Evolutionary conservation across 2,329 filamentous ascomycete genomes (phyloP).

Genomic region (Aureobasidium melanogenum): DNA sequence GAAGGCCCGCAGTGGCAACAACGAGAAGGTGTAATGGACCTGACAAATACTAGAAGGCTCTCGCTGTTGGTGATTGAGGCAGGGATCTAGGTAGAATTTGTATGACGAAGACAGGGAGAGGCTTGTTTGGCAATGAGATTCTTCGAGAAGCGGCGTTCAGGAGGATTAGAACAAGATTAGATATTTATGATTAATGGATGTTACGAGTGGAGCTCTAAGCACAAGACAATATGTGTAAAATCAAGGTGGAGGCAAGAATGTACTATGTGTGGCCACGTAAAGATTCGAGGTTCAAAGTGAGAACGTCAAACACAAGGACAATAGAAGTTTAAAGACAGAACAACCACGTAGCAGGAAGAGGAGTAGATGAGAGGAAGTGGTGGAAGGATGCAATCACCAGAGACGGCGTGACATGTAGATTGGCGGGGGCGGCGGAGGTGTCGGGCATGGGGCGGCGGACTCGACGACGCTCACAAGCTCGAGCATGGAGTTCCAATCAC

Average conservation of each 20-base stretch:
- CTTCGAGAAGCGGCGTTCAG: not conserved
- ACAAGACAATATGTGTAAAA: not conserved
- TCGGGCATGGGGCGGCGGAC: not conserved
- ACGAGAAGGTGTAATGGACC: not conserved
- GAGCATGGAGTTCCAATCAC: not conserved
- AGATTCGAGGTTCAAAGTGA: too few species aligned
- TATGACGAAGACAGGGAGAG: not conserved
- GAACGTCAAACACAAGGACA: too few species aligned
- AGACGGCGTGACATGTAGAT: not conserved
- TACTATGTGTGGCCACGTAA: not conserved
- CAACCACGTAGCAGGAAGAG: not conserved
- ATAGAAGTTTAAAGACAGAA: not conserved
- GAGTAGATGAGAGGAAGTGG: not conserved
- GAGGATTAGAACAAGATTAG: not conserved
- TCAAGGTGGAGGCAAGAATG: not conserved
- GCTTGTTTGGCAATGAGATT: not conserved
- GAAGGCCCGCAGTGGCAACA: not conserved
- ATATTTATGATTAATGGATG: not conserved
- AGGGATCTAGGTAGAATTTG: not conserved
- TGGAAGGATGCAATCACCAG: not conserved
- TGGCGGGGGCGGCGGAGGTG: not conserved
- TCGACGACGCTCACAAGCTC: not conserved
- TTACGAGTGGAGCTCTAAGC: not conserved
- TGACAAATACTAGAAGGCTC: not conserved
- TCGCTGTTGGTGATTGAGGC: not conserved